Evolutionary conservation across 805 yeast genomes (phyloP).

Genomic region (Yarrowia sp.): DNA sequence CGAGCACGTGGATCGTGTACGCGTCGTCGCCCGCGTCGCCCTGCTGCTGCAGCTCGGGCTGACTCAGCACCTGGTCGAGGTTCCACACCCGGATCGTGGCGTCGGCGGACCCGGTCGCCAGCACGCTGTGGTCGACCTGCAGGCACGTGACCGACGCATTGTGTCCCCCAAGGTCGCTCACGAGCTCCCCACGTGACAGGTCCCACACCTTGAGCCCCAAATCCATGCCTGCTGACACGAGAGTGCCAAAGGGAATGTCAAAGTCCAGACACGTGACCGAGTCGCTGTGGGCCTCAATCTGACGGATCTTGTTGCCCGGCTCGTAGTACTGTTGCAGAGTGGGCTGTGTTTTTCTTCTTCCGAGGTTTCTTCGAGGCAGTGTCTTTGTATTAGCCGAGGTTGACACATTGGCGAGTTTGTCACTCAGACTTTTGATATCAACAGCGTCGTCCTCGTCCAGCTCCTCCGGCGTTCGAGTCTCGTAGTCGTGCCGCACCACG

Average conservation of each 20-base stretch:
- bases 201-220: conserved; percentile 87
- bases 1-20: conserved; percentile 59
- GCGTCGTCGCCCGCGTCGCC: conserved; percentile 8
- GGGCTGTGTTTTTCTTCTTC: conserved; percentile 61
- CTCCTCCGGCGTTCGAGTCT: conserved; percentile 29
- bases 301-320: conserved; percentile 62
- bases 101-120: conserved; percentile 67
- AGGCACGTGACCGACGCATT: conserved; percentile 63
- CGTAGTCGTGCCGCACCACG: not conserved
- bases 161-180: conserved; percentile 67
- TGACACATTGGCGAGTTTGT: not conserved
- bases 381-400: not conserved
- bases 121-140: conserved; percentile 61
- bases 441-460: conserved; percentile 8
- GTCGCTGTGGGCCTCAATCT: conserved; percentile 61
- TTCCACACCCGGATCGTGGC: conserved; percentile 70
- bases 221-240: conserved; percentile 81
- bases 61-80: conserved; percentile 42
- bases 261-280: conserved; percentile 67
- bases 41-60: not conserved
- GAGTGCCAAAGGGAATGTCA: conserved; percentile 74
- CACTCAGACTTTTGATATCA: not conserved
- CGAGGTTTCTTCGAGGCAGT: conserved; percentile 46
- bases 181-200: conserved; percentile 60
- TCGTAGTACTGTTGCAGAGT: conserved; percentile 69